Evolutionary conservation across 352 stramenopile genomes (phyloP).

Genomic region (Peronospora destructor): DNA sequence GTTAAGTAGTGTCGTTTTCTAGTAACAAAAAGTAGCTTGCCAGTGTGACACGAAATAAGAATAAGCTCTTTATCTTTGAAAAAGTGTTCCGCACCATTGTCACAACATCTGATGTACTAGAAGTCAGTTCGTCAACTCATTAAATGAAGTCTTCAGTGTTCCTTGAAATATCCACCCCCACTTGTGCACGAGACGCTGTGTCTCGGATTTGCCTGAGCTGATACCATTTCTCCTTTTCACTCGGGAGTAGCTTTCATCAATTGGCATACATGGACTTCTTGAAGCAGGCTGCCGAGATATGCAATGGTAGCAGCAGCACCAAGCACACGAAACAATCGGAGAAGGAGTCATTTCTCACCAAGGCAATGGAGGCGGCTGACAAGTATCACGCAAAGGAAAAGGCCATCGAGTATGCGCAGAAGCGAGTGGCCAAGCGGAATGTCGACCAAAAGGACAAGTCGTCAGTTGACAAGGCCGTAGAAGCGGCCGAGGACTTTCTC

Average conservation of each 20-base stretch:
- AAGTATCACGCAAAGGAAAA: slow-evolving; percentile 35
- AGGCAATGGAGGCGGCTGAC: slow-evolving; percentile 24
- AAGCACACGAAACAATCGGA: slow-evolving; percentile 17
- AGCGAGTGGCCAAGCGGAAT: slow-evolving; percentile 20
- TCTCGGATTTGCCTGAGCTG: background rate
- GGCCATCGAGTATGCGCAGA: slow-evolving; percentile 24
- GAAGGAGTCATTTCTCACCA: slow-evolving; percentile 17
- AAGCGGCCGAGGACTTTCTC: slow-evolving; percentile 23
- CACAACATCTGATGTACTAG: background rate
- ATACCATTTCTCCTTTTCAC: slow-evolving; percentile 14
- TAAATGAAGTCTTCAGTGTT: no score
- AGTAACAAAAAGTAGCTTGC: background rate
- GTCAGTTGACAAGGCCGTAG: slow-evolving; percentile 20
- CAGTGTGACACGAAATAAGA: background rate
- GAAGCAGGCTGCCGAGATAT: slow-evolving; percentile 13
- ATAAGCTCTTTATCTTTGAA: background rate
- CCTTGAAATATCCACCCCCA: background rate
- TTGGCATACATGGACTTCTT: slow-evolving; percentile 25
- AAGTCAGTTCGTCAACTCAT: background rate
- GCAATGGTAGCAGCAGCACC: slow-evolving; percentile 9
- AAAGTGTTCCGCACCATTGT: background rate
- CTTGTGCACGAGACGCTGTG: background rate
- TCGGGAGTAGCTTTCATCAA: background rate
- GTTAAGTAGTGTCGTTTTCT: background rate
- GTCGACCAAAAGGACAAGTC: slow-evolving; percentile 24